Conservation (phyloP, 352 stramenopile genomes). For the Phytophthora hibernalis region DNA sequence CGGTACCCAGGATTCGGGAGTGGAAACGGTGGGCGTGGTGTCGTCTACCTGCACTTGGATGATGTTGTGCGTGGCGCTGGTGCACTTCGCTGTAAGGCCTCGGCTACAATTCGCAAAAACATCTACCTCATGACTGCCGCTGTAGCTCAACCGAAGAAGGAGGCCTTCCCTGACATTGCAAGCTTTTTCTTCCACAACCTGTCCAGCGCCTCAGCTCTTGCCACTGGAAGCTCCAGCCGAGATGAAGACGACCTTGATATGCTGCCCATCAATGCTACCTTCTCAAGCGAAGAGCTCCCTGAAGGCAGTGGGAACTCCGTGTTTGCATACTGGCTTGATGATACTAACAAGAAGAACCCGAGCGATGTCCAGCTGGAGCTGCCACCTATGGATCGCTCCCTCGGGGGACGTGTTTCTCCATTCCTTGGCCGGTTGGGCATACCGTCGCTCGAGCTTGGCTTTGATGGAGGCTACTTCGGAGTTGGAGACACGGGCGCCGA, state of each 20-base stretch:
- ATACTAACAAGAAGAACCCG: constrained; percentile 46
- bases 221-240: constrained; percentile 29
- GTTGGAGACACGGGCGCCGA: constrained; percentile 67
- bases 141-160: constrained; percentile 69
- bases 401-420: constrained; percentile 66
- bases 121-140: constrained; percentile 77
- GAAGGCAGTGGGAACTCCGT: constrained; percentile 66
- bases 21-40: constrained; percentile 61
- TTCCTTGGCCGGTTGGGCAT: constrained; percentile 79
- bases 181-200: constrained; percentile 57
- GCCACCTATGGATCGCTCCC: constrained; percentile 52
- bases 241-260: constrained; percentile 48
- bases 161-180: constrained; percentile 45
- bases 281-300: constrained; percentile 65
- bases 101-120: constrained; percentile 75
- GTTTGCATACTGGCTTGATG: constrained; percentile 74
- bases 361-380: constrained; percentile 47
- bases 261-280: constrained; percentile 73
- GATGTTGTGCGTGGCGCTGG: constrained; percentile 77
- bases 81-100: constrained; percentile 69
- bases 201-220: constrained; percentile 12
- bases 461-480: constrained; percentile 73
- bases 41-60: constrained; percentile 80
- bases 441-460: constrained; percentile 76
- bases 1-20: constrained; percentile 56